Evolutionary conservation across 345 rosid genomes (phyloP).

Genomic region (Pistacia atlantica): DNA sequence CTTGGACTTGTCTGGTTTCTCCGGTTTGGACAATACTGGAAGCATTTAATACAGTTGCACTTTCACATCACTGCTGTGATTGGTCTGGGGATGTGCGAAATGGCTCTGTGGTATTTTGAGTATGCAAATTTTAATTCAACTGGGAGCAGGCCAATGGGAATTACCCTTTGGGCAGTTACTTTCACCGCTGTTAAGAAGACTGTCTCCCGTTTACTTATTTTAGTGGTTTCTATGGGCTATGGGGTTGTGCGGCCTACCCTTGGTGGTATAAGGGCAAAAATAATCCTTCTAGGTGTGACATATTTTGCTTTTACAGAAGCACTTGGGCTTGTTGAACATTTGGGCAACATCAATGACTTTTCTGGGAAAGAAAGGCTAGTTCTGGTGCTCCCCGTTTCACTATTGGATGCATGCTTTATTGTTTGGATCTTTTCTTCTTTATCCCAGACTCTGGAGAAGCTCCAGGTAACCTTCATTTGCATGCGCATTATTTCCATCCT

Average conservation of each 20-base stretch:
- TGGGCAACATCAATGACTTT: conserved; percentile 47
- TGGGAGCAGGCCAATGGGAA: conserved; percentile 39
- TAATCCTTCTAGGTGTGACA: conserved; percentile 35
- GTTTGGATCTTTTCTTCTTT: conserved; percentile 50
- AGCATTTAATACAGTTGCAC: conserved; percentile 39
- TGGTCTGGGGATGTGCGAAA: conserved; percentile 49
- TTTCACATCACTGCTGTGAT: conserved; percentile 44
- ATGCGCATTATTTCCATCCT: neutral
- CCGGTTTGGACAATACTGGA: conserved; percentile 40
- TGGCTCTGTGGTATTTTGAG: conserved; percentile 49
- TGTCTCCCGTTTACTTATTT: conserved; percentile 36
- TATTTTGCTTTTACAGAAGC: conserved; percentile 41
- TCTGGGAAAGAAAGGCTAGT: conserved; percentile 39
- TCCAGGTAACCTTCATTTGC: conserved; percentile 30
- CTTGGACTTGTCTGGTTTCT: conserved; percentile 46
- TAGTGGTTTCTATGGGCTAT: conserved; percentile 49
- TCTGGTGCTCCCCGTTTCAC: conserved; percentile 39
- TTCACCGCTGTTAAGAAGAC: conserved; percentile 43
- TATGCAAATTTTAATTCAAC: conserved; percentile 41
- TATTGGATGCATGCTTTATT: conserved; percentile 45
- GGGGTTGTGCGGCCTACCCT: conserved; percentile 45
- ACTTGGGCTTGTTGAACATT: conserved; percentile 42
- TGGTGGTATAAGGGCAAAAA: conserved; percentile 32
- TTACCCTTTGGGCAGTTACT: conserved; percentile 43
- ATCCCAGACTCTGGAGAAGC: conserved; percentile 47